Evolutionary conservation across 345 rosid species (phyloP).

Genomic region (Gossypium bickii): DNA sequence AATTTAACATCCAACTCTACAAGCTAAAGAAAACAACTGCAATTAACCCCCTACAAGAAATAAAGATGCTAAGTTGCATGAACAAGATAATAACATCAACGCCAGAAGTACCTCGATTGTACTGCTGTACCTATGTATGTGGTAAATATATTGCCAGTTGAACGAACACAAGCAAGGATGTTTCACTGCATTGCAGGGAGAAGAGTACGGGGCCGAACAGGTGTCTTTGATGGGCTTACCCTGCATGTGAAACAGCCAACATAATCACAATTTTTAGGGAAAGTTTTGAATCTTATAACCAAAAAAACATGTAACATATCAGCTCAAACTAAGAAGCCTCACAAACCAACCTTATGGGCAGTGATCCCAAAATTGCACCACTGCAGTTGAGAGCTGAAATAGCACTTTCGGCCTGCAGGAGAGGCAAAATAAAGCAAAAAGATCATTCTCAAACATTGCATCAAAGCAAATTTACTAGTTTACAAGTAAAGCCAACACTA

Average conservation of each 20-base stretch:
- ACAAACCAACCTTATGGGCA: conserved; percentile 70
- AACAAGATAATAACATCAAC: conserved; percentile 17
- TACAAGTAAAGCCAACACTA: conserved; percentile 1
- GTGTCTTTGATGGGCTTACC: conserved; percentile 99
- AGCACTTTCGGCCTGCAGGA: conserved; percentile 92
- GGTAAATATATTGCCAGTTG: conserved; percentile 22
- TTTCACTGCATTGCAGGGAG: conserved; percentile 39
- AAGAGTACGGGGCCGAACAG: conserved; percentile 76
- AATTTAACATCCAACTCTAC: conserved; percentile 34
- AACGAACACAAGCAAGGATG: background rate
- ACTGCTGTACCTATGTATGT: conserved; percentile 28
- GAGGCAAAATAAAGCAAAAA: background rate
- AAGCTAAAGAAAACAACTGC: conserved; percentile 18
- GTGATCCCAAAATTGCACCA: conserved; percentile 68
- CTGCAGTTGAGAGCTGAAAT: conserved; percentile 90
- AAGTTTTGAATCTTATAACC: background rate
- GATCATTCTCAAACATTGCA: background rate
- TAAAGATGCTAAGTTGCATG: conserved; percentile 27
- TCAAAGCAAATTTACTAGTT: background rate
- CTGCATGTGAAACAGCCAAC: conserved; percentile 33
- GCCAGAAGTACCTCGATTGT: conserved; percentile 33
- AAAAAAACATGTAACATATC: background rate
- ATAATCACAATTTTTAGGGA: background rate
- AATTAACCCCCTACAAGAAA: conserved; percentile 22
- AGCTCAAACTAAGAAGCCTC: background rate